Conservation (phyloP, 495 filamentous ascomycete species). For the Neurospora sp. region DNA sequence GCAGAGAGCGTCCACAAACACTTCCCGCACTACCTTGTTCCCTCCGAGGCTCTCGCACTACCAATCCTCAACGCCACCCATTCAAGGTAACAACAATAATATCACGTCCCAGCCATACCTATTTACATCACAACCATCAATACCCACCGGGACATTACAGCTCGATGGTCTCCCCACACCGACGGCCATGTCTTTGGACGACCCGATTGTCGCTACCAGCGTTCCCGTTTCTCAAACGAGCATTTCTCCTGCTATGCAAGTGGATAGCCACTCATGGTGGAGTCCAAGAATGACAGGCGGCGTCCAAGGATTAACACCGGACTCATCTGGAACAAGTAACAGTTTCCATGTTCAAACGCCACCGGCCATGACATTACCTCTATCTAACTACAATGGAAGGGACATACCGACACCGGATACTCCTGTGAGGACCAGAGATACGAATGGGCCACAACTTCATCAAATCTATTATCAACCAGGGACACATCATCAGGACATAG, state of each 20-base stretch:
- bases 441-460: not conserved
- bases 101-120: slow-evolving; percentile 9
- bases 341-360: slow-evolving; percentile 6
- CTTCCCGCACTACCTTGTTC: slow-evolving; percentile 20
- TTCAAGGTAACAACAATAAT: not conserved
- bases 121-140: slow-evolving; percentile 8
- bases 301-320: slow-evolving; percentile 8
- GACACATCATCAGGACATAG: not conserved
- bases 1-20: slow-evolving; percentile 16
- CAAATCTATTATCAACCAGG: not conserved
- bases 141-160: slow-evolving; percentile 2
- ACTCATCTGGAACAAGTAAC: not conserved
- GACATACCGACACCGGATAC: not conserved
- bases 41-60: slow-evolving; percentile 3
- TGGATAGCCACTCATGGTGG: slow-evolving; percentile 15
- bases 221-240: slow-evolving; percentile 5
- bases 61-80: slow-evolving; percentile 1
- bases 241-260: slow-evolving; percentile 1
- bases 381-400: not conserved
- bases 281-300: slow-evolving; percentile 4
- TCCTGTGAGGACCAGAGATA: not conserved
- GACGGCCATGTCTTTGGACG: slow-evolving; percentile 19
- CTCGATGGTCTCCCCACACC: not conserved
- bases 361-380: not conserved
- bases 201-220: slow-evolving; percentile 2